phyloP scores from a whole-genome alignment of 2,329 filamentous ascomycete genomes.

The Colletotrichum tropicale region DNA sequence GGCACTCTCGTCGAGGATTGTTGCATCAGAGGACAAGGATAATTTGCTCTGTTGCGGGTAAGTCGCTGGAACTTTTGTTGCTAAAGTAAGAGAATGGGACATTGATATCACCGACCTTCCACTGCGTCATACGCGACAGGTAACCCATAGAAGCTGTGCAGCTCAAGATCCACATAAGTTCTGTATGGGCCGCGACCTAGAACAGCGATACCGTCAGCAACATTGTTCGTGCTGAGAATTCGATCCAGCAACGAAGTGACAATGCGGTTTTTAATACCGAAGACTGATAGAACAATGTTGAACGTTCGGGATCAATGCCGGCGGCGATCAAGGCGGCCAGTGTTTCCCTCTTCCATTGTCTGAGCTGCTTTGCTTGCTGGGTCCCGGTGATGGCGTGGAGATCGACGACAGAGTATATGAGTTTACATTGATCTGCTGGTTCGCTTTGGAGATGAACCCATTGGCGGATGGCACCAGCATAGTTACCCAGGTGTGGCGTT shows the following conservation, averaged over 20 bases:
- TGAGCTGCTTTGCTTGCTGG: conserved; percentile 67
- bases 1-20: conserved; percentile 60
- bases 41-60: conserved; percentile 70
- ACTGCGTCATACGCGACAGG: conserved; percentile 98
- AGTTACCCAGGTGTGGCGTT: conserved; percentile 93
- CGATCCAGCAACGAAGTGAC: not conserved
- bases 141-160: conserved; percentile 92
- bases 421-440: conserved; percentile 57
- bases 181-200: conserved; percentile 77
- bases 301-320: conserved; percentile 79
- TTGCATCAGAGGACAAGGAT: conserved; percentile 62
- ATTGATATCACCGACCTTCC: conserved; percentile 70
- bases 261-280: conserved; percentile 40
- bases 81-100: not conserved
- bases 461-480: conserved; percentile 84
- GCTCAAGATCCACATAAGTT: conserved; percentile 97
- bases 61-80: not conserved
- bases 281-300: conserved; percentile 83
- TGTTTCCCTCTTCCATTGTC: conserved; percentile 71
- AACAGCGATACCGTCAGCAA: not conserved
- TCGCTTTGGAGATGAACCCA: conserved; percentile 84
- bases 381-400: conserved; percentile 88
- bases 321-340: conserved; percentile 83
- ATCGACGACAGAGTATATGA: conserved; percentile 90
- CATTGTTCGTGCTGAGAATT: not conserved